Evolutionary conservation across 2,329 filamentous ascomycete genomes (phyloP).

Genomic region (Alternaria triticimaculans): DNA sequence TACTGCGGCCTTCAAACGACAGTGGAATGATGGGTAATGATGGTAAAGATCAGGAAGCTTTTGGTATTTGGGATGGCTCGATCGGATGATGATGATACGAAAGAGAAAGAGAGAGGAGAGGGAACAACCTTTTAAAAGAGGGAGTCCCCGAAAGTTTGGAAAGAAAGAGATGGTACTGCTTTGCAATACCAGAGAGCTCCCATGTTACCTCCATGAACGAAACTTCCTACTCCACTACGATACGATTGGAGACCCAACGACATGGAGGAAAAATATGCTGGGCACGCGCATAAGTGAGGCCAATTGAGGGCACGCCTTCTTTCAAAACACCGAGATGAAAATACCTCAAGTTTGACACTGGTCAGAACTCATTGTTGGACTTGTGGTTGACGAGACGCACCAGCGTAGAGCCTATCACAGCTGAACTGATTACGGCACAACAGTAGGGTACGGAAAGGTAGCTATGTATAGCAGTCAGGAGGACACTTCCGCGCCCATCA

Average conservation of each 20-base stretch:
- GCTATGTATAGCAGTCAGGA: background rate
- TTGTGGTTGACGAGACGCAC: background rate
- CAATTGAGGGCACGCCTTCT: background rate
- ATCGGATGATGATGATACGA: background rate
- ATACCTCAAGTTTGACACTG: background rate
- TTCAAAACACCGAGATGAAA: background rate
- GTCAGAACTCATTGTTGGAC: background rate
- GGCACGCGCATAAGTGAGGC: background rate
- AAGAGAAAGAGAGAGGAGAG: background rate
- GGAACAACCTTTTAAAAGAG: background rate
- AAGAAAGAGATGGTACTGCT: background rate
- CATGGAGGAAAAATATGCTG: background rate
- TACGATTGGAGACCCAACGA: background rate
- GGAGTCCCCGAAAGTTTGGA: background rate
- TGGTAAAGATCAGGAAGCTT: background rate
- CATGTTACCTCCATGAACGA: background rate
- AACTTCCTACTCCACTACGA: background rate
- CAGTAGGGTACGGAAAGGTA: background rate
- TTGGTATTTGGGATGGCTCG: background rate
- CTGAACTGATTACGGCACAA: background rate
- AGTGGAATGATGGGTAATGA: background rate
- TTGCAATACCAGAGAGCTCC: background rate
- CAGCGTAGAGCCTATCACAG: background rate
- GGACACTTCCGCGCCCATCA: background rate
- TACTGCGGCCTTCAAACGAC: background rate